Conservation (phyloP, 2,329 filamentous ascomycete species). For the Epichloe festucae region DNA sequence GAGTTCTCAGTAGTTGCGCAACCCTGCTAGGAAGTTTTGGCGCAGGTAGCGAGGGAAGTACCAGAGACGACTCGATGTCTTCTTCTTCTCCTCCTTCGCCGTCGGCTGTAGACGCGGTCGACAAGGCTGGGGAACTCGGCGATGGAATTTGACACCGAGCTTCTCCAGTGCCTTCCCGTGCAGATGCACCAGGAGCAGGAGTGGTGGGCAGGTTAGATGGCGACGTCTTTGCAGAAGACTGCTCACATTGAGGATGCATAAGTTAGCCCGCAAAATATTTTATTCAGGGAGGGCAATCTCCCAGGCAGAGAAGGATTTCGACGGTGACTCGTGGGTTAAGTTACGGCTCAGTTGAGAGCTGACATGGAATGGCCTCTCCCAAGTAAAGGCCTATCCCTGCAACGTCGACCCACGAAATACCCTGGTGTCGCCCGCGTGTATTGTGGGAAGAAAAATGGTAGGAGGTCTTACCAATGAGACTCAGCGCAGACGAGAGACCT, state of each 20-base stretch:
- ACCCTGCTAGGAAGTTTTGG: slow-evolving; percentile 45
- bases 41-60: slow-evolving; percentile 44
- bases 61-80: slow-evolving; percentile 42
- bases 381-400: not conserved
- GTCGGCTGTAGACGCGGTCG: slow-evolving; percentile 49
- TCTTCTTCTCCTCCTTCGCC: slow-evolving; percentile 36
- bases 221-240: slow-evolving; percentile 42
- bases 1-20: slow-evolving; percentile 41
- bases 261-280: slow-evolving; percentile 13
- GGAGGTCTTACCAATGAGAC: slow-evolving; percentile 37
- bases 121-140: slow-evolving; percentile 46
- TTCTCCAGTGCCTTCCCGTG: slow-evolving; percentile 42
- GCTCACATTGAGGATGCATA: slow-evolving; percentile 8
- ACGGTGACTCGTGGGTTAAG: not conserved
- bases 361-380: not conserved
- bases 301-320: not conserved
- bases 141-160: slow-evolving; percentile 22
- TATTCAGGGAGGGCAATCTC: not conserved
- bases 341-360: not conserved
- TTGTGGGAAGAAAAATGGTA: not conserved
- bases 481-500: slow-evolving; percentile 47
- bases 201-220: slow-evolving; percentile 33
- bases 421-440: not conserved
- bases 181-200: slow-evolving; percentile 45
- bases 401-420: not conserved